Evolutionary conservation across 257 asterid genomes (phyloP), one percentile per base, ranked within the genome.

Genomic region (Solanum bulbocastanum): DNA sequence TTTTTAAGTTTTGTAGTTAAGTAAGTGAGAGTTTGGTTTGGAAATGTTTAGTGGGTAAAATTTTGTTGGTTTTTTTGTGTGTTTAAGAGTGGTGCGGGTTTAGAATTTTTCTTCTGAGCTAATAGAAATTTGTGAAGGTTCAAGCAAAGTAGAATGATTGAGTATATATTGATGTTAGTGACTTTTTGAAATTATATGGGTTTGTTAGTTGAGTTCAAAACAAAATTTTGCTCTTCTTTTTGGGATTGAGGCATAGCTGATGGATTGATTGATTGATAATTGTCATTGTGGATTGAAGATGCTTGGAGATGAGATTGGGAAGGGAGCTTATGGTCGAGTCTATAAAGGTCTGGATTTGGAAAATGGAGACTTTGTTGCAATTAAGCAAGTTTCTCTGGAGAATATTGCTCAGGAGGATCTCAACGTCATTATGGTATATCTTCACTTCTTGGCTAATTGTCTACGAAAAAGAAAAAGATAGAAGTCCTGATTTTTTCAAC

Each of bases 261-360:
- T 74, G 25, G 79, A 27, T 66, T 25, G 68, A 37, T 27, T 62
- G 86, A 44, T 52, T 84, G 49, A 40, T 25, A 35, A 8, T 32
- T 84, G 68, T 73, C n/a, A 18, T 39, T 66, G 25, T 25, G 52
- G 33, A 56, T 73, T 88, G 83, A 78, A 90, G 99, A 97, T 97
- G 96, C 97, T 96, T 84, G 99, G 99, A 73, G 99, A 97, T 91
- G 99, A 97, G 91, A 97, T 97, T 78, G 99, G 99, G 40, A 97
- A 97, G 93, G 99, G 99, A 83, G 99, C 99, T 32, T 96, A 96
- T 88, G 99, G 99, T 86, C 95, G 98, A 91, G 99, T 97, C 75
- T 97, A 97, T 93, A 97, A 97, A 92, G 99, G 98, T 76, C 88
- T 97, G 94, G 99, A 97, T 93, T 93, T 96, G 93, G 98, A 96